Base-by-base conservation (phyloP, 2,329 filamentous ascomycete genomes). In the Lasiodiplodia citricola region DNA sequence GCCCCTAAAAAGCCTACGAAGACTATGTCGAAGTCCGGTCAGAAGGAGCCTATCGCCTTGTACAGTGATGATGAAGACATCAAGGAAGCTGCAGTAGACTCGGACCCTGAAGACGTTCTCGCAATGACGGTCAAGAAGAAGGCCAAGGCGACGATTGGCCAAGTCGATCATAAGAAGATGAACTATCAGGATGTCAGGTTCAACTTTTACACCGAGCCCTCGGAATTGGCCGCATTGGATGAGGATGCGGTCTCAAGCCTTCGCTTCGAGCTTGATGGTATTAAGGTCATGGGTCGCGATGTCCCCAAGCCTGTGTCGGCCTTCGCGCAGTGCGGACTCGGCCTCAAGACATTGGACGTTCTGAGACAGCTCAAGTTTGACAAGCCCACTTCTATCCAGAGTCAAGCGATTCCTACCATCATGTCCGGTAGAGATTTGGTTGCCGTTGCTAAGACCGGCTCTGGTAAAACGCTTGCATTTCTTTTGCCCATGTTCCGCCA, bases 361-460 rank as follows among this genome's bases (percentile, higher is more conserved):
- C 90, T 99, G 71, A 88, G 90, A 50, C 88, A 87, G 66, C 83
- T 97, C 47, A 92, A 92, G 7, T 99, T 94, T 78, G 92, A 96
- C 68, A 92, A 90, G 76, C 94, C 96, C 0, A 98, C 96, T 0
- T 88, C 95, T 0, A 98, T 99, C 74, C 96, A 99, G 80, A 91
- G 94, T 80, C 96, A 99, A 80, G 96, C 96, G 2, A 90, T 98
- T 70, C 96, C 96, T 2, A 91, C 94, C 11, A 92, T 97, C 75
- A 97, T 98, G 92, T 97, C 94, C 35, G 96, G 96, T 11, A 89
- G 94, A 73, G 96, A 99, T 83, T 92, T 97, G 47, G 93, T 99
- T 71, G 96, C 94, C 72, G 94, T 99, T 66, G 96, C 96, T 21
- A 98, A 98, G 83, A 99, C 96, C 31, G 96, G 96, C 5, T 98